These are phyloP conservation scores for Cyberlindnera petersonii DNA, from an alignment of 805 yeast species.

Conservation along the genomic window DNA sequence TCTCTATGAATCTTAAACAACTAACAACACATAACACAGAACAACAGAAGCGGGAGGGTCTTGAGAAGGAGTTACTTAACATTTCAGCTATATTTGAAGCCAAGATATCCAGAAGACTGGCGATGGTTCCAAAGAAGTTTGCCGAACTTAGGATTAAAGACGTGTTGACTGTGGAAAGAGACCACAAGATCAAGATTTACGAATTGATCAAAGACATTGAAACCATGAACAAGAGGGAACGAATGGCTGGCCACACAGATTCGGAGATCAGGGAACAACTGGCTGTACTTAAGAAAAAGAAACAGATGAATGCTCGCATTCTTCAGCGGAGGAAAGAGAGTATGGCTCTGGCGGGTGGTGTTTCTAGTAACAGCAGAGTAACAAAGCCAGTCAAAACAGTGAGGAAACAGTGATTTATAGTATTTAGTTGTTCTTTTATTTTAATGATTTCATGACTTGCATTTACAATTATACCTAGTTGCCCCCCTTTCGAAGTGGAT, in stretches of 20 bases:
- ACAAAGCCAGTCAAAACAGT: slow-evolving; percentile 3
- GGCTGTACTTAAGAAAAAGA: slow-evolving; percentile 14
- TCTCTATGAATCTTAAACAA: neutral
- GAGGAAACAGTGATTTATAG: neutral
- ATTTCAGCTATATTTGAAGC: slow-evolving; percentile 21
- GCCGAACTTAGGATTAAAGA: slow-evolving; percentile 21
- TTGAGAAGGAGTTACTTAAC: slow-evolving; percentile 16
- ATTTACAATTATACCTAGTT: neutral
- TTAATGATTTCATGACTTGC: neutral
- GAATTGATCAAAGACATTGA: slow-evolving; percentile 24
- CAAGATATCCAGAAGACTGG: slow-evolving; percentile 19
- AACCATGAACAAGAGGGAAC: slow-evolving; percentile 5
- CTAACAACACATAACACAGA: slow-evolving; percentile 13
- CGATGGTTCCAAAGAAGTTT: slow-evolving; percentile 27
- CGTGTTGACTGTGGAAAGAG: slow-evolving; percentile 25
- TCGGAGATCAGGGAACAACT: slow-evolving; percentile 10
- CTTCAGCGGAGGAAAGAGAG: slow-evolving; percentile 22
- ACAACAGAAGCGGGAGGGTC: slow-evolving; percentile 17
- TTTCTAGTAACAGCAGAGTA: slow-evolving; percentile 4
- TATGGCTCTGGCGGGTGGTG: slow-evolving; percentile 12
- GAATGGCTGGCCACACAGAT: slow-evolving; percentile 2
- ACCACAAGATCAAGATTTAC: slow-evolving; percentile 26
- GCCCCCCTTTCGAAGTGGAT: too few species aligned
- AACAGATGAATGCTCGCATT: slow-evolving; percentile 10
- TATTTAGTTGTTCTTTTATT: too few species aligned